phyloP scores from a whole-genome alignment of 2,329 filamentous ascomycete species.

The Diplocarpon rosae region DNA sequence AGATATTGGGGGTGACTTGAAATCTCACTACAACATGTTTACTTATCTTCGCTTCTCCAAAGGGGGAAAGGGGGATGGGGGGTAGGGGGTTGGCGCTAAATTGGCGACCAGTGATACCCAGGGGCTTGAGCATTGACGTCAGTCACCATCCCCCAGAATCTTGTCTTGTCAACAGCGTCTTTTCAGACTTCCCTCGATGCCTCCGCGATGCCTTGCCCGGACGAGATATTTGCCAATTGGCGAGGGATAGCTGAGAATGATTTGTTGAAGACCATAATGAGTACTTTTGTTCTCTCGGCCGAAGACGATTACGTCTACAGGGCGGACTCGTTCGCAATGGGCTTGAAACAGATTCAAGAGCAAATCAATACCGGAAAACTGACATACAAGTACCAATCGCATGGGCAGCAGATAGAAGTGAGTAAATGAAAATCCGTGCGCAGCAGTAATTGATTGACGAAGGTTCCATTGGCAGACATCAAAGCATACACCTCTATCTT shows the following conservation, averaged over 20 bases:
- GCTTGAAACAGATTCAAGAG: slow-evolving; percentile 16
- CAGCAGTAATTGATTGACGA: slow-evolving; percentile 12
- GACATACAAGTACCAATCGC: slow-evolving; percentile 20
- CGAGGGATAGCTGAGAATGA: slow-evolving; percentile 13
- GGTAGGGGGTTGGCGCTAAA: no score
- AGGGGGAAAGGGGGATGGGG: no score
- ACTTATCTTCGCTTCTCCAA: no score
- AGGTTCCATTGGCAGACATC: slow-evolving; percentile 38
- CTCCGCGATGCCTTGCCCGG: slow-evolving; percentile 12
- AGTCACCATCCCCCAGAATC: background rate
- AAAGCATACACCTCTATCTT: slow-evolving; percentile 59
- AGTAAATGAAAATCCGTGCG: background rate
- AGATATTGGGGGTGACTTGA: no score
- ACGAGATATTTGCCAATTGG: slow-evolving; percentile 19
- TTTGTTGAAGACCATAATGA: slow-evolving; percentile 14
- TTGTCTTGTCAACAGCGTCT: no score
- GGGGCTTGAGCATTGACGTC: background rate
- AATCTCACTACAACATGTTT: no score
- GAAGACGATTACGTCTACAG: slow-evolving; percentile 21
- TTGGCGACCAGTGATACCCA: no score
- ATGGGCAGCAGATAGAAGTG: slow-evolving; percentile 16
- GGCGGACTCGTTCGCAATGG: slow-evolving; percentile 21
- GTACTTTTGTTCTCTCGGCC: slow-evolving; percentile 15
- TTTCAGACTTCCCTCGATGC: background rate
- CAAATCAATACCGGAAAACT: slow-evolving; percentile 8